Conservation (phyloP, 2,329 filamentous ascomycete genomes). For the Phialemonium atrogriseum region DNA sequence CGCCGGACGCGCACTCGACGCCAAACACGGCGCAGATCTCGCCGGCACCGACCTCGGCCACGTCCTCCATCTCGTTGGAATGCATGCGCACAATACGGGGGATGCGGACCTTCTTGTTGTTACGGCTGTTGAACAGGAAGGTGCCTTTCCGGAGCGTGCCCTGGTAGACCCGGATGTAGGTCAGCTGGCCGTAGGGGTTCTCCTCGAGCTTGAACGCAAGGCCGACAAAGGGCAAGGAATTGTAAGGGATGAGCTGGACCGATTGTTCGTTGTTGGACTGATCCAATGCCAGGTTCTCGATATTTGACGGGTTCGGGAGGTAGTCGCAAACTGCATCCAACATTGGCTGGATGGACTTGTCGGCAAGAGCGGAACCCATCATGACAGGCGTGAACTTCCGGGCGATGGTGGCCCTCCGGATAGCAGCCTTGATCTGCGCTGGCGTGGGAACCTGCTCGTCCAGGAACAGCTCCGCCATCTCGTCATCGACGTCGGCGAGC, state of each 20-base stretch:
- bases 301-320: conserved; percentile 83
- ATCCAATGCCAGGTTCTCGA: conserved; percentile 84
- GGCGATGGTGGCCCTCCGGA: conserved; percentile 80
- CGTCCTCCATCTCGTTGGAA: conserved; percentile 98
- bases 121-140: conserved; percentile 89
- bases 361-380: conserved; percentile 91
- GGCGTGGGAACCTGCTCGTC: conserved; percentile 75
- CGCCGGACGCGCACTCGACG: conserved; percentile 93
- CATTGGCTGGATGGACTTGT: conserved; percentile 92
- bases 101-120: conserved; percentile 91
- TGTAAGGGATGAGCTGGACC: conserved; percentile 87
- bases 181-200: conserved; percentile 96
- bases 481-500: conserved; percentile 93
- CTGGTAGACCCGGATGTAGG: conserved; percentile 97
- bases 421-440: conserved; percentile 83
- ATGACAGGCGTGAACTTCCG: conserved; percentile 90
- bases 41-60: conserved; percentile 83
- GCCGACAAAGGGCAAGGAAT: conserved; percentile 86
- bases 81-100: conserved; percentile 99
- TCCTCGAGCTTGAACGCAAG: conserved; percentile 98
- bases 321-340: conserved; percentile 95
- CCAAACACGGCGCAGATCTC: conserved; percentile 99
- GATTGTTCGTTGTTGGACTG: conserved; percentile 67
- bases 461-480: conserved; percentile 91
- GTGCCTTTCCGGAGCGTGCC: conserved; percentile 80